Evolutionary conservation across 495 filamentous ascomycete genomes (phyloP).

Genomic region (Penicillium salamii): DNA sequence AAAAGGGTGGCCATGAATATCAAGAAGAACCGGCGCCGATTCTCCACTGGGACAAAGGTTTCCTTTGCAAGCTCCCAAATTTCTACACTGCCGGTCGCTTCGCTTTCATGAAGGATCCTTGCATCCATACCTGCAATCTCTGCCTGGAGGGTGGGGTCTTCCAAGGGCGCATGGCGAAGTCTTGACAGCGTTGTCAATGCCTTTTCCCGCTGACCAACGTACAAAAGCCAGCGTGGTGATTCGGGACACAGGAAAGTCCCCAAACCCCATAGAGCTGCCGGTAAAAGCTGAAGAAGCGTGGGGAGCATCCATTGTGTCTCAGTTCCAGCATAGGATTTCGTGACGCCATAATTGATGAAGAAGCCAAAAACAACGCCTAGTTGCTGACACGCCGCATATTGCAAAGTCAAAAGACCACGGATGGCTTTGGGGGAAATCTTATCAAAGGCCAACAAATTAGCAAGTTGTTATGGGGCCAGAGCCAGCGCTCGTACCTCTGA

Average conservation of each 20-base stretch:
- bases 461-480: too few relatives aligned
- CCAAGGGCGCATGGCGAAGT: slow-evolving; percentile 45
- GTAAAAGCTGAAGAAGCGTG: slow-evolving; percentile 58
- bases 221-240: slow-evolving; percentile 63
- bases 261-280: slow-evolving; percentile 52
- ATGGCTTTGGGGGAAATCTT: slow-evolving; percentile 64
- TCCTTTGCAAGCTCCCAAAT: slow-evolving; percentile 60
- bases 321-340: slow-evolving; percentile 42
- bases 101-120: slow-evolving; percentile 59
- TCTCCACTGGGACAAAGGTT: slow-evolving; percentile 59
- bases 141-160: slow-evolving; percentile 51
- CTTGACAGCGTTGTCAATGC: slow-evolving; percentile 47
- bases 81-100: slow-evolving; percentile 48
- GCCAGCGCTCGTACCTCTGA: slow-evolving; percentile 36
- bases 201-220: slow-evolving; percentile 59
- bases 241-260: slow-evolving; percentile 57
- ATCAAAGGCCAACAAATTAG: background rate
- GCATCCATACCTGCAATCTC: slow-evolving; percentile 35
- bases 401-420: slow-evolving; percentile 59
- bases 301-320: slow-evolving; percentile 59
- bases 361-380: slow-evolving; percentile 60
- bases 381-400: slow-evolving; percentile 61
- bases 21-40: slow-evolving; percentile 54
- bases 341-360: slow-evolving; percentile 57
- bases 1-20: slow-evolving; percentile 26